phyloP scores from a whole-genome alignment of 2,329 filamentous ascomycete genomes.

The Colletotrichum phormii region DNA sequence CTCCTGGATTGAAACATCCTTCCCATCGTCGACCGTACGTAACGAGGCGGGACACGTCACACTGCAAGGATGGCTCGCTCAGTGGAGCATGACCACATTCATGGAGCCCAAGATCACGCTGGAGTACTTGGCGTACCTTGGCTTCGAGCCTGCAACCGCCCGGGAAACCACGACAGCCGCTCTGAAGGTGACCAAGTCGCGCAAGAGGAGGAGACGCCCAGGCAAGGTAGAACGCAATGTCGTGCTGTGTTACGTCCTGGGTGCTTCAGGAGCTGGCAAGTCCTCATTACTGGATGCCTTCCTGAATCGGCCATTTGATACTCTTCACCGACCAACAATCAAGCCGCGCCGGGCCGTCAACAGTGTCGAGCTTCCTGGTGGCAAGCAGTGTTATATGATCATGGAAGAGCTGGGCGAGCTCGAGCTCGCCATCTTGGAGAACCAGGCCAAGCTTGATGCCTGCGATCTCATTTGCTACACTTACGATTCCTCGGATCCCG shows the following conservation, averaged over 20 bases:
- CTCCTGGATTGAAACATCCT: conserved; percentile 89
- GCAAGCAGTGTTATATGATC: conserved; percentile 97
- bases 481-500: conserved; percentile 96
- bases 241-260: conserved; percentile 91
- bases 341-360: conserved; percentile 95
- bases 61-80: conserved; percentile 95
- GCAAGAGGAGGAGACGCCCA: conserved; percentile 84
- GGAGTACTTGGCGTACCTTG: conserved; percentile 95
- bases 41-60: conserved; percentile 97
- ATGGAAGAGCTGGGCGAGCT: conserved; percentile 94
- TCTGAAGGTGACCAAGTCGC: conserved; percentile 90
- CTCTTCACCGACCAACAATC: conserved; percentile 91
- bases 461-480: conserved; percentile 96
- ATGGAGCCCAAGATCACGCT: conserved; percentile 94
- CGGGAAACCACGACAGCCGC: conserved; percentile 84
- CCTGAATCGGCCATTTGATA: conserved; percentile 86
- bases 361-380: conserved; percentile 93
- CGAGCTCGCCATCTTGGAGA: conserved; percentile 95
- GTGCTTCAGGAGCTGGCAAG: conserved; percentile 88
- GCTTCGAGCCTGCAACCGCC: conserved; percentile 85
- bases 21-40: conserved; percentile 92
- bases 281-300: conserved; percentile 92
- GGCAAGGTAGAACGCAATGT: conserved; percentile 94
- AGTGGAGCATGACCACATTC: conserved; percentile 99
- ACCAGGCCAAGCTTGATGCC: conserved; percentile 87